Percentiles rank a stretch among this genome's conserved stretches.
Evolutionary conservation across 768 basidiomycete genomes (phyloP).

Genomic region (Suillus weaverae): DNA sequence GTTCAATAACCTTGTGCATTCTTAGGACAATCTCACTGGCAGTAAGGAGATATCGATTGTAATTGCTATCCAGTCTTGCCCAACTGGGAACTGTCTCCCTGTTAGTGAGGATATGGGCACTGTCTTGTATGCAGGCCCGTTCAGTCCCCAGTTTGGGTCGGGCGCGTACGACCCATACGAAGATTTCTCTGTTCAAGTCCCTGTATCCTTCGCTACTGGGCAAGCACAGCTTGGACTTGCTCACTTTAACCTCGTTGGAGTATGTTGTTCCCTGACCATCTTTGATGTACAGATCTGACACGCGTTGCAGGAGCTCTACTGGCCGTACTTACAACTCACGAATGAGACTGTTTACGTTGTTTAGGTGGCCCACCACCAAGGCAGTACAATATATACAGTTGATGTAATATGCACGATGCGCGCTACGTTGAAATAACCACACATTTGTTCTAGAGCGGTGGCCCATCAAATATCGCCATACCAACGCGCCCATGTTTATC

Average conservation of each 20-base stretch:
- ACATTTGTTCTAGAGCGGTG: not conserved
- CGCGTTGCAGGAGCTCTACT: not conserved
- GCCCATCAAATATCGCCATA: not conserved
- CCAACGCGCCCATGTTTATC: not conserved
- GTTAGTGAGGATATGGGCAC: constrained; percentile 34
- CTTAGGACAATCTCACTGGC: constrained; percentile 34
- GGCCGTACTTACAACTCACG: not conserved
- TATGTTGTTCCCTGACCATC: constrained; percentile 19
- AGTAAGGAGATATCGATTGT: constrained; percentile 40
- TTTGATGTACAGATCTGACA: not conserved
- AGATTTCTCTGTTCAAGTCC: constrained; percentile 41
- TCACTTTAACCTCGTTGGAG: constrained; percentile 35
- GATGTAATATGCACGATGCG: not conserved
- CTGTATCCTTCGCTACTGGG: constrained; percentile 26
- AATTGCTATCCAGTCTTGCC: constrained; percentile 39
- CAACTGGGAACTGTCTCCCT: constrained; percentile 21
- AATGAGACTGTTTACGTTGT: constrained; percentile 4
- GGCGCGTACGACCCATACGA: constrained; percentile 35
- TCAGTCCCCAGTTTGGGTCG: constrained; percentile 32
- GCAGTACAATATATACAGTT: not conserved
- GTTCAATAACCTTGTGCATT: not conserved
- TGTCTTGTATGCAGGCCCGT: constrained; percentile 43
- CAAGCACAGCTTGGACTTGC: constrained; percentile 33
- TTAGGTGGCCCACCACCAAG: not conserved
- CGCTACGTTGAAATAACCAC: not conserved